Evolutionary conservation across 305 asterid genomes (phyloP), one percentile per base, ranked within the genome.

Genomic region (Fraxinus ornus): DNA sequence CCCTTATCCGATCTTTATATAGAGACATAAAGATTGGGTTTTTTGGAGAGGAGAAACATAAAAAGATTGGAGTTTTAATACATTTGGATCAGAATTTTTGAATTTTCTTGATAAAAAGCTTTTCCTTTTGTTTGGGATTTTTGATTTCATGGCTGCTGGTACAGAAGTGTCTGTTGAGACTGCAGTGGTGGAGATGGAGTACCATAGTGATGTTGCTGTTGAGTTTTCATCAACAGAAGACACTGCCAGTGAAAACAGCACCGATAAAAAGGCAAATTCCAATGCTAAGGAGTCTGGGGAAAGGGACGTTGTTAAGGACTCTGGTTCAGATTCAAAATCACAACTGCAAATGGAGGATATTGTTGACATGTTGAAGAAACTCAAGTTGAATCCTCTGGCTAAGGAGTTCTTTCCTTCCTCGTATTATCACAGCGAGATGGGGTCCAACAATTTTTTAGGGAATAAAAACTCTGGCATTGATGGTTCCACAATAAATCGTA

Each of bases 321-420:
- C 91, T 44, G 92, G 88, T 66, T 66, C 74, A 9, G 94, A 70
- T 83, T 89, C 89, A 73, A 92, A 91, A 89, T 90, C 98, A 9
- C 94, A 94, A 22, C 28, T 88, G 73, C 85, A 91, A 86, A 90
- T 93, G 93, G 88, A 92, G 83, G 92, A 94, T 60, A 79, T 94
- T 77, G 95, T 87, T 81, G 92, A 94, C 66, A 89, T 94, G 91
- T 83, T 95, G 84, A 90, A 94, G 84, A 88, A 88, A 28, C 89
- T 95, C 83, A 95, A 94, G 89, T 77, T 95, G 90, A 95, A 95
- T 90, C 98, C 98, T 74, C 81, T 87, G 79, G 98, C 98, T 6
- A 92, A 93, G 90, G 98, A 95, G 88, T 95, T 95, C 60, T 88
- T 95, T 72, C 98, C 98, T 77, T 91, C 97, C 39, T 89, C 94